phyloP scores from a whole-genome alignment of 2,329 filamentous ascomycete species.

The Paecilomyces variotii region DNA sequence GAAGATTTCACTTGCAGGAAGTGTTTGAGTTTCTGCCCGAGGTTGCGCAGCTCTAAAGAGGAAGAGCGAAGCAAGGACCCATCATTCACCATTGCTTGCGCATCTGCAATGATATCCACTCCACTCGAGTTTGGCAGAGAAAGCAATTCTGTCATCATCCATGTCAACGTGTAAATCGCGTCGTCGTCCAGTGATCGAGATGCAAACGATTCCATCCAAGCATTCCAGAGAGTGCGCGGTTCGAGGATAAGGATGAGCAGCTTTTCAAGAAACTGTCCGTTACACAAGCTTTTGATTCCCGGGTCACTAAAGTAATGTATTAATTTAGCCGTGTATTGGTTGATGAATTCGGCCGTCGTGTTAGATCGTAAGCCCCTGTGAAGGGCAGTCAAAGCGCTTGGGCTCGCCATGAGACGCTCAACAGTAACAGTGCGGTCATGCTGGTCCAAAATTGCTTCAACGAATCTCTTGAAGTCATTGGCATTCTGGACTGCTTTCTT shows the following conservation, averaged over 20 bases:
- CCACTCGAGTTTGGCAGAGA: slow-evolving; percentile 21
- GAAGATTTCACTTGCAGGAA: slow-evolving; percentile 21
- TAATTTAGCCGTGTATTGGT: slow-evolving; percentile 28
- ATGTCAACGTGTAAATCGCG: slow-evolving; percentile 36
- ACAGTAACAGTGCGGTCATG: slow-evolving; percentile 33
- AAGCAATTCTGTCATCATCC: slow-evolving; percentile 45
- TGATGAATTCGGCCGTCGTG: slow-evolving; percentile 37
- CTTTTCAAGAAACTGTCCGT: slow-evolving; percentile 43
- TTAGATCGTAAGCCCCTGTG: slow-evolving; percentile 38
- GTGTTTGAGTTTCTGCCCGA: slow-evolving; percentile 38
- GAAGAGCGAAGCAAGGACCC: slow-evolving; percentile 19
- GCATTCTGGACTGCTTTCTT: slow-evolving; percentile 29
- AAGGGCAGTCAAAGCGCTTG: slow-evolving; percentile 27
- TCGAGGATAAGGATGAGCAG: slow-evolving; percentile 42
- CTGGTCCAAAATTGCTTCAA: slow-evolving; percentile 43
- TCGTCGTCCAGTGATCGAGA: slow-evolving; percentile 22
- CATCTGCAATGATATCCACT: slow-evolving; percentile 19
- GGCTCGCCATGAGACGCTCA: slow-evolving; percentile 32
- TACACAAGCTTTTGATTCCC: slow-evolving; percentile 41
- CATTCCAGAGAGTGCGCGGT: slow-evolving; percentile 49
- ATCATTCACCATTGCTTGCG: slow-evolving; percentile 16
- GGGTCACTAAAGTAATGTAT: slow-evolving; percentile 35
- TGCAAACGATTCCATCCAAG: slow-evolving; percentile 30
- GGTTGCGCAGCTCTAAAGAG: slow-evolving; percentile 19
- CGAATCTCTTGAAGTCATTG: slow-evolving; percentile 36